These are phyloP conservation scores for Labyrinthula sp. DNA, from an alignment of 352 stramenopile genomes.

Conservation along the genomic window DNA sequence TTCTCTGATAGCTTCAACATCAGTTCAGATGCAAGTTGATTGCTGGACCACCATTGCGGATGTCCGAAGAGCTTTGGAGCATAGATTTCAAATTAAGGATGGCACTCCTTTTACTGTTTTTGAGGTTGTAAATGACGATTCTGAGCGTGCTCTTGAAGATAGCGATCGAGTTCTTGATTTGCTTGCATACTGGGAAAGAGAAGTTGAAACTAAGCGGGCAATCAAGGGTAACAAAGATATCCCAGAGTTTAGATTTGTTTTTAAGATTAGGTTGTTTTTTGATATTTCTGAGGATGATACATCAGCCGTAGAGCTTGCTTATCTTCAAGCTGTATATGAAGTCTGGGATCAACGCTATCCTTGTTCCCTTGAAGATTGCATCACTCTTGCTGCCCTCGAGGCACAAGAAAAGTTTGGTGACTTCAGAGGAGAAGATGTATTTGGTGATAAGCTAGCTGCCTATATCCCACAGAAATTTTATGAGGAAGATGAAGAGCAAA, in stretches of 20 bases:
- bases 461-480: slow-evolving; percentile 41
- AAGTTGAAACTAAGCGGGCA: slow-evolving; percentile 39
- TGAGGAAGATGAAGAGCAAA: slow-evolving; percentile 30
- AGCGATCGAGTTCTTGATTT: slow-evolving; percentile 50
- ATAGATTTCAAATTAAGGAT: slow-evolving; percentile 38
- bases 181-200: slow-evolving; percentile 48
- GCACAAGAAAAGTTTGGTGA: slow-evolving; percentile 37
- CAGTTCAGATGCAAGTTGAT: slow-evolving; percentile 37
- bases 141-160: slow-evolving; percentile 43
- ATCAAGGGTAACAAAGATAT: slow-evolving; percentile 30
- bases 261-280: slow-evolving; percentile 51
- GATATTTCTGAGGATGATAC: slow-evolving; percentile 43
- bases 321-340: slow-evolving; percentile 50
- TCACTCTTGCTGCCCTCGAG: slow-evolving; percentile 46
- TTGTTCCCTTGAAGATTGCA: slow-evolving; percentile 40
- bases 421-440: slow-evolving; percentile 3
- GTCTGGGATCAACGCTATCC: slow-evolving; percentile 41
- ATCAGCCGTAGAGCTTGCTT: slow-evolving; percentile 43
- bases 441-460: slow-evolving; percentile 25
- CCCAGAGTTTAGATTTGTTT: slow-evolving; percentile 36
- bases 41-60: slow-evolving; percentile 46
- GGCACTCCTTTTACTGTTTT: slow-evolving; percentile 43
- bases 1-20: slow-evolving; percentile 39
- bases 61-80: slow-evolving; percentile 34
- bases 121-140: slow-evolving; percentile 38